Evolutionary conservation across 192 early-diverging fungal genomes (phyloP).

Genomic region (Backusella circina): DNA sequence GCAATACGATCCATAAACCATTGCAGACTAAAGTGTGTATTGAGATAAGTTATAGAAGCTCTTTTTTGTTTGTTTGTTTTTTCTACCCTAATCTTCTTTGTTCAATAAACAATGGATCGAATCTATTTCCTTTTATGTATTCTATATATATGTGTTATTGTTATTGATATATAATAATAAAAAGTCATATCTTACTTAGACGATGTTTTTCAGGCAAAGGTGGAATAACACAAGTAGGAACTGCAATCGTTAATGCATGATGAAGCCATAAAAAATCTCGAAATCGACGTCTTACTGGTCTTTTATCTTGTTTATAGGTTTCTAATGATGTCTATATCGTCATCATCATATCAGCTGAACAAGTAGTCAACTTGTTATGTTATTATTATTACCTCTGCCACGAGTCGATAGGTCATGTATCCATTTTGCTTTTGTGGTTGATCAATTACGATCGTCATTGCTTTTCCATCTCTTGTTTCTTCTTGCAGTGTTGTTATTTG

Average conservation of each 20-base stretch:
- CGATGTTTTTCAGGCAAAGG: constrained; percentile 93
- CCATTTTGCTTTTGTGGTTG: constrained; percentile 13
- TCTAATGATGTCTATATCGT: constrained; percentile 11
- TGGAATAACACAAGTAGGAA: constrained; percentile 78
- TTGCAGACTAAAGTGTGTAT: constrained; percentile 75
- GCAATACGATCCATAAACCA: constrained; percentile 81
- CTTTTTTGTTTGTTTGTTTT: too few species aligned
- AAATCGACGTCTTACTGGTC: constrained; percentile 85
- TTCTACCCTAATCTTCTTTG: constrained; percentile 63
- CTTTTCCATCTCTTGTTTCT: background rate
- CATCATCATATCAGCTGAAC: background rate
- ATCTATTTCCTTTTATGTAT: constrained; percentile 94
- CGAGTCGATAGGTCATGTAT: constrained; percentile 7
- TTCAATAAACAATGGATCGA: constrained; percentile 90
- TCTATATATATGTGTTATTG: constrained; percentile 41
- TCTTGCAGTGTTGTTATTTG: background rate
- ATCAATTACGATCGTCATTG: constrained; percentile 10
- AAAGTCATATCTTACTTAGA: constrained; percentile 51
- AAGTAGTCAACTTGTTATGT: background rate
- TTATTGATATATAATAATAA: background rate
- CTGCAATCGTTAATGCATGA: constrained; percentile 67
- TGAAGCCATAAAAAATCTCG: constrained; percentile 96
- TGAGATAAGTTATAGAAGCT: too few species aligned
- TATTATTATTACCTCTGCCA: constrained; percentile 8
- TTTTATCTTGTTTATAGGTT: constrained; percentile 15